Conservation (phyloP, 2,329 filamentous ascomycete species). For the Grosmannia serpens region DNA sequence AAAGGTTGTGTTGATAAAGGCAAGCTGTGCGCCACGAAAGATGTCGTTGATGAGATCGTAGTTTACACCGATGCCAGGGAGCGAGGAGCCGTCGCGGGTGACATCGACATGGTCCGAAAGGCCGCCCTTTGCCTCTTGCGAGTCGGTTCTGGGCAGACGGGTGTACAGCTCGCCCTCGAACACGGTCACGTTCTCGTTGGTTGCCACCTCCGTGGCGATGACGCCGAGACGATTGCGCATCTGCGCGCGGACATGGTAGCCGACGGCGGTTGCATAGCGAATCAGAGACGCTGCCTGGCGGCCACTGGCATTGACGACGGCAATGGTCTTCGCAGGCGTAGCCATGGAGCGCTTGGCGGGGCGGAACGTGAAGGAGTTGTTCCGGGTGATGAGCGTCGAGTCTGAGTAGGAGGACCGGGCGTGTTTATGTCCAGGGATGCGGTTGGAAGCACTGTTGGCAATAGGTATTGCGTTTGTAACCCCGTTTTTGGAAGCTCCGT, state of each 20-base stretch:
- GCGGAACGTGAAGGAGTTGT: constrained; percentile 50
- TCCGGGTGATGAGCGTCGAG: constrained; percentile 42
- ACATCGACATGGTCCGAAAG: constrained; percentile 39
- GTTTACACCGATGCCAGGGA: constrained; percentile 56
- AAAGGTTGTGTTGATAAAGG: constrained; percentile 96
- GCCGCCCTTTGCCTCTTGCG: constrained; percentile 24
- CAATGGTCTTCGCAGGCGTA: constrained; percentile 65
- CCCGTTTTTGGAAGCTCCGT: not conserved
- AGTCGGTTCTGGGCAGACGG: constrained; percentile 37
- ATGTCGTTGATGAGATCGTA: constrained; percentile 61
- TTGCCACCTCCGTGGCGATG: constrained; percentile 73
- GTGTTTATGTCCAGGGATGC: constrained; percentile 36
- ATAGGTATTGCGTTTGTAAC: constrained; percentile 6
- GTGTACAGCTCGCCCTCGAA: constrained; percentile 54
- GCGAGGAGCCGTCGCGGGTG: constrained; percentile 50
- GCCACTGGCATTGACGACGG: constrained; percentile 90
- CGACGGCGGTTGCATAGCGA: constrained; percentile 83
- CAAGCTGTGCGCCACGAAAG: constrained; percentile 74
- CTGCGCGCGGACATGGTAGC: constrained; percentile 87
- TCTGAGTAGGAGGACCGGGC: constrained; percentile 52
- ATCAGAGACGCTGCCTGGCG: constrained; percentile 93
- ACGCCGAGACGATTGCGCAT: constrained; percentile 77
- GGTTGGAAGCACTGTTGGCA: constrained; percentile 3
- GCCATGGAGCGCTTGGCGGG: constrained; percentile 48
- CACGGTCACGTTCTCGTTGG: constrained; percentile 63